Evolutionary conservation across 257 asterid species (phyloP).

Genomic region (Solanum appendiculatum): DNA sequence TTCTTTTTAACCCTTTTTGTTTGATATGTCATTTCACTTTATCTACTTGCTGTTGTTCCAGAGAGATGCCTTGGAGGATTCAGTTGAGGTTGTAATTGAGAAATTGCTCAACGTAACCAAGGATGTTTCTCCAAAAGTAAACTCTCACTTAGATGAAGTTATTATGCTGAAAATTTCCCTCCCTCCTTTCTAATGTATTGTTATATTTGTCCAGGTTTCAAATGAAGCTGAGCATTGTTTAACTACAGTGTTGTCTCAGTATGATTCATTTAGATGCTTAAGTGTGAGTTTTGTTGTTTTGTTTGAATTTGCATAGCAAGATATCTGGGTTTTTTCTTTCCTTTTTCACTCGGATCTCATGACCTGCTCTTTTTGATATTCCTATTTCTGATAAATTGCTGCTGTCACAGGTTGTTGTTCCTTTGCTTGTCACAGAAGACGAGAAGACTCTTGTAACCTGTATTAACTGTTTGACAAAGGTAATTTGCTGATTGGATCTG

Average conservation of each 20-base stretch:
- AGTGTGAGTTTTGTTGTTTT: constrained; percentile 47
- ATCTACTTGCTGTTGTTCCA: constrained; percentile 16
- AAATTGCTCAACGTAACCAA: constrained; percentile 82
- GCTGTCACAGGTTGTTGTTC: constrained; percentile 75
- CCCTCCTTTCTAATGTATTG: constrained; percentile 3
- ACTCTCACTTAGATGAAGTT: not conserved
- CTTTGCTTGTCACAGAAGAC: constrained; percentile 90
- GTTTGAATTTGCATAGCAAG: not conserved
- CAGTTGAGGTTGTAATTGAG: constrained; percentile 81
- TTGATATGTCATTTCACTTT: not conserved
- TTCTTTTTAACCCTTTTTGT: not conserved
- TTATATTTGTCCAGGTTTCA: constrained; percentile 49
- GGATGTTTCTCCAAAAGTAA: constrained; percentile 72
- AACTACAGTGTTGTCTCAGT: constrained; percentile 60
- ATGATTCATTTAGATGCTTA: constrained; percentile 88
- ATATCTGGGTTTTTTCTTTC: not conserved
- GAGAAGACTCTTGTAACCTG: constrained; percentile 95
- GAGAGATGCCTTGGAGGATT: constrained; percentile 92
- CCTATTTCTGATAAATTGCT: constrained; percentile 4
- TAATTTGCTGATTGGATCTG: constrained; percentile 11
- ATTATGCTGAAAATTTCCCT: not conserved
- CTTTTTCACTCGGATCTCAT: not conserved
- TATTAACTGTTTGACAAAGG: constrained; percentile 98
- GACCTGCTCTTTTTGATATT: not conserved
- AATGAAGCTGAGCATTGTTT: constrained; percentile 90